These are phyloP conservation scores for Corynespora cassiicola DNA, from an alignment of 2,329 filamentous ascomycete genomes.

Conservation along the genomic window DNA sequence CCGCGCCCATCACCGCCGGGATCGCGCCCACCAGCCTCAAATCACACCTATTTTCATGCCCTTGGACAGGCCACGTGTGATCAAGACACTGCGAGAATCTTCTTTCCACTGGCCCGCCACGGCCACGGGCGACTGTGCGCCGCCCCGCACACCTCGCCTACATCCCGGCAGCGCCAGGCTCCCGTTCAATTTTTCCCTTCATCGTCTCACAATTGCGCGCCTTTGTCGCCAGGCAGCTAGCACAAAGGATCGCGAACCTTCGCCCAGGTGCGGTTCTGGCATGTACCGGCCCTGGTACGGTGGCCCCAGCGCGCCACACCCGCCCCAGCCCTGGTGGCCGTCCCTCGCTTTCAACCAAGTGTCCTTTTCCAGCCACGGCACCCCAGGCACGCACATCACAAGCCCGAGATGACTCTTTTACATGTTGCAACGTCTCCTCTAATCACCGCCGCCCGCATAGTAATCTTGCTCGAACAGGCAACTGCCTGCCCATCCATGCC, in stretches of 20 bases:
- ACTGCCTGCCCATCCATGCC: no score
- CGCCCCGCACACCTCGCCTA: neutral
- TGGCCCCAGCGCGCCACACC: no score
- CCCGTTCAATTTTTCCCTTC: no score
- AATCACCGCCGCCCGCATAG: neutral
- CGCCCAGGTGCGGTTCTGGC: slow-evolving; percentile 4
- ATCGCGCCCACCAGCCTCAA: slow-evolving; percentile 38
- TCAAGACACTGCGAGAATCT: slow-evolving; percentile 22
- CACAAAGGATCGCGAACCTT: no score
- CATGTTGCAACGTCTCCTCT: slow-evolving; percentile 18
- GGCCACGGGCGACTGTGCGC: neutral
- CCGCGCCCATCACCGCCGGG: neutral
- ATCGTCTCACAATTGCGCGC: no score
- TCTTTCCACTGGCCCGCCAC: no score
- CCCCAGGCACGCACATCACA: neutral
- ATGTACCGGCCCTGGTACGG: slow-evolving; percentile 11
- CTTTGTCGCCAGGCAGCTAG: no score
- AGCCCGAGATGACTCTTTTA: slow-evolving; percentile 5
- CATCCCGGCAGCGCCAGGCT: no score
- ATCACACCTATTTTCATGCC: slow-evolving; percentile 33
- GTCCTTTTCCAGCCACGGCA: slow-evolving; percentile 15
- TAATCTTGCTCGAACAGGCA: no score
- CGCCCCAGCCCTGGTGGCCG: slow-evolving; percentile 14
- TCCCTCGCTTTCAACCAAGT: slow-evolving; percentile 14
- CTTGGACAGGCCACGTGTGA: slow-evolving; percentile 40